A percentile compares a stretch with the other conserved stretches of the same genome.
Evolutionary conservation across 352 stramenopile species (phyloP).

Genomic region (Phytophthora pini): DNA sequence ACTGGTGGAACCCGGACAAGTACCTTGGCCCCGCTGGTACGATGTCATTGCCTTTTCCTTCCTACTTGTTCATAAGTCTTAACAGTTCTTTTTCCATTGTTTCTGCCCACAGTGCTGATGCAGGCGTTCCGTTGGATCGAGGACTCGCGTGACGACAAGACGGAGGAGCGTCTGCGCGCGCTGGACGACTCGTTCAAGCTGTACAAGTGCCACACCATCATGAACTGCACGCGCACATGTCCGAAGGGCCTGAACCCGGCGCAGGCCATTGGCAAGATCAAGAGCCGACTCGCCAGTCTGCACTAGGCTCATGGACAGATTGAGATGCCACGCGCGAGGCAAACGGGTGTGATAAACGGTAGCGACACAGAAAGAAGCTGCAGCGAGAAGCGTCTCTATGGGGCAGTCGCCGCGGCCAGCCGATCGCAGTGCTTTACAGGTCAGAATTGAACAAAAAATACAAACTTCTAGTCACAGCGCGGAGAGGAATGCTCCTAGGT

Average conservation of each 20-base stretch:
- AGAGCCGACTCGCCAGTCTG: conserved; percentile 92
- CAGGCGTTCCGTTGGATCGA: conserved; percentile 99
- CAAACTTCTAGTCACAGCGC: conserved; percentile 18
- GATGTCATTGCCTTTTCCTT: conserved; percentile 17
- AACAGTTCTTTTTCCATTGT: not conserved
- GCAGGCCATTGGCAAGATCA: conserved; percentile 99
- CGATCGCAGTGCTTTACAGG: conserved; percentile 29
- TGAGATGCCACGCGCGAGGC: conserved; percentile 5
- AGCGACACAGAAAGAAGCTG: conserved; percentile 34
- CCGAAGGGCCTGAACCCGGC: conserved; percentile 99
- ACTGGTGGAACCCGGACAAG: conserved; percentile 99
- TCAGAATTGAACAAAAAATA: conserved; percentile 38
- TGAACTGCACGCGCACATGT: conserved; percentile 99
- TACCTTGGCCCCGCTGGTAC: conserved; percentile 92
- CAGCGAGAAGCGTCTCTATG: conserved; percentile 25
- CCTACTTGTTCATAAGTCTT: conserved; percentile 1
- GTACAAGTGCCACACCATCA: conserved; percentile 99
- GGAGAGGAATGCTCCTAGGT: conserved; percentile 3
- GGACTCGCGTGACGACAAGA: conserved; percentile 98
- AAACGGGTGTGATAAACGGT: conserved; percentile 24
- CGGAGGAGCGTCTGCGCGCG: conserved; percentile 94
- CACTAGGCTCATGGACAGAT: conserved; percentile 51
- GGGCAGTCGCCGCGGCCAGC: conserved; percentile 16
- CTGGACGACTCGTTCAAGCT: conserved; percentile 99
- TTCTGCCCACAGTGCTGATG: conserved; percentile 78